Conservation (phyloP, 1,284 basidiomycete species). For the Sanghuangporus weigelae region DNA sequence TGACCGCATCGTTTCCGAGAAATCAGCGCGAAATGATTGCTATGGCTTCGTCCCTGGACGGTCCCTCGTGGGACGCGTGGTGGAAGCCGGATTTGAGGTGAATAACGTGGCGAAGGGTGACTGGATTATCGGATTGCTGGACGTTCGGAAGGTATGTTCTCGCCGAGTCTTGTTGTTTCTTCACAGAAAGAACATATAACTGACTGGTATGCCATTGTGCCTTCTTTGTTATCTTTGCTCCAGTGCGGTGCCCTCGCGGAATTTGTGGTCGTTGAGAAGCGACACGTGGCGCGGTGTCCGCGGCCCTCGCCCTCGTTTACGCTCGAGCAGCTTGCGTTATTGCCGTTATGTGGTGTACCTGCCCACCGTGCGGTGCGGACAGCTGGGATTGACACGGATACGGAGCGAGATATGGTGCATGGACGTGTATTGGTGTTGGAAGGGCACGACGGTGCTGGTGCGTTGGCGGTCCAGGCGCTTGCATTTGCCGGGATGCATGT, state of each 20-base stretch:
- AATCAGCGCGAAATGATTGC: conserved; percentile 31
- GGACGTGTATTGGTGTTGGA: conserved; percentile 58
- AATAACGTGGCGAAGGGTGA: conserved; percentile 64
- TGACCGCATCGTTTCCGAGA: conserved; percentile 51
- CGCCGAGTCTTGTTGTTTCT: conserved; percentile 12
- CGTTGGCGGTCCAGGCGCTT: conserved; percentile 73
- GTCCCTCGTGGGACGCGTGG: conserved; percentile 73
- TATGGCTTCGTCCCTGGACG: conserved; percentile 78
- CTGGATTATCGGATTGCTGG: conserved; percentile 76
- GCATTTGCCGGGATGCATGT: conserved; percentile 58
- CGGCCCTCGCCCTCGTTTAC: conserved; percentile 42
- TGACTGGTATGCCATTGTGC: neutral
- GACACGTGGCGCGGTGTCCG: conserved; percentile 68
- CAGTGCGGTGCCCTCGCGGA: conserved; percentile 80
- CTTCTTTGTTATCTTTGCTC: conserved; percentile 6
- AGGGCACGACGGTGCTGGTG: conserved; percentile 73
- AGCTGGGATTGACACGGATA: conserved; percentile 24
- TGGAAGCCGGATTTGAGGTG: conserved; percentile 80
- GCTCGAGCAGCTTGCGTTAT: conserved; percentile 74
- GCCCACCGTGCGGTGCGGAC: conserved; percentile 76
- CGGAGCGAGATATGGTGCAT: conserved; percentile 15
- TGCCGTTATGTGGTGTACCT: conserved; percentile 71
- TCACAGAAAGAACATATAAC: neutral
- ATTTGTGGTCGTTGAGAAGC: conserved; percentile 76
- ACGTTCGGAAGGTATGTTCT: conserved; percentile 65